These are phyloP conservation scores for Alternaria metachromatica DNA, from an alignment of 2,329 filamentous ascomycete genomes.

Conservation along the genomic window DNA sequence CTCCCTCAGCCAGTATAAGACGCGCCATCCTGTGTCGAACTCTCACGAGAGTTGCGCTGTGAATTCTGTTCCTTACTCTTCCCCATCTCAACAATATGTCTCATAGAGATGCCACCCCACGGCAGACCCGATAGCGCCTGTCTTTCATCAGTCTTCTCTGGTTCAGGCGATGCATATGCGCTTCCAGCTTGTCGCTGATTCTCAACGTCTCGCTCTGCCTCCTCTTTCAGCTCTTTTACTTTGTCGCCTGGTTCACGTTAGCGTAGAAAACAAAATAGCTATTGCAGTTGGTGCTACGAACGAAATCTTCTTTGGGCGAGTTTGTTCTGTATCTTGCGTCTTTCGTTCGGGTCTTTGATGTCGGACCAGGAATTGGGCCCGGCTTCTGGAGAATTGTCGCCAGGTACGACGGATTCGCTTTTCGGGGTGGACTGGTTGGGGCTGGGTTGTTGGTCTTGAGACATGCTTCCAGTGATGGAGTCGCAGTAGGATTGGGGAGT, in stretches of 20 bases:
- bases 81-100: conserved; percentile 56
- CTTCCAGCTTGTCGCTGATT: conserved; percentile 70
- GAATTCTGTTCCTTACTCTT: conserved; percentile 55
- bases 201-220: conserved; percentile 66
- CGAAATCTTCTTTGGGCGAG: conserved; percentile 78
- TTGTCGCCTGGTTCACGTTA: conserved; percentile 66
- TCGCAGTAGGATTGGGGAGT: neutral
- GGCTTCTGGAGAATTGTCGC: conserved; percentile 23
- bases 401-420: conserved; percentile 20
- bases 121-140: conserved; percentile 70
- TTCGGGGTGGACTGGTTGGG: conserved; percentile 23
- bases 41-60: conserved; percentile 49
- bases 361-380: conserved; percentile 70
- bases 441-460: conserved; percentile 25
- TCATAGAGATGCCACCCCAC: conserved; percentile 69
- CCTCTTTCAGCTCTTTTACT: conserved; percentile 70
- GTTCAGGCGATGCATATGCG: conserved; percentile 67
- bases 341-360: conserved; percentile 72
- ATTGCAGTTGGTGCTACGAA: conserved; percentile 57
- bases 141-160: conserved; percentile 61
- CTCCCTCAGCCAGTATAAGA: conserved; percentile 24
- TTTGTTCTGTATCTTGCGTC: conserved; percentile 77
- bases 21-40: conserved; percentile 47
- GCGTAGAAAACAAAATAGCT: neutral
- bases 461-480: conserved; percentile 21